Base-by-base conservation (phyloP, 2,329 filamentous ascomycete genomes). In the Scortechinia acanthostroma region DNA sequence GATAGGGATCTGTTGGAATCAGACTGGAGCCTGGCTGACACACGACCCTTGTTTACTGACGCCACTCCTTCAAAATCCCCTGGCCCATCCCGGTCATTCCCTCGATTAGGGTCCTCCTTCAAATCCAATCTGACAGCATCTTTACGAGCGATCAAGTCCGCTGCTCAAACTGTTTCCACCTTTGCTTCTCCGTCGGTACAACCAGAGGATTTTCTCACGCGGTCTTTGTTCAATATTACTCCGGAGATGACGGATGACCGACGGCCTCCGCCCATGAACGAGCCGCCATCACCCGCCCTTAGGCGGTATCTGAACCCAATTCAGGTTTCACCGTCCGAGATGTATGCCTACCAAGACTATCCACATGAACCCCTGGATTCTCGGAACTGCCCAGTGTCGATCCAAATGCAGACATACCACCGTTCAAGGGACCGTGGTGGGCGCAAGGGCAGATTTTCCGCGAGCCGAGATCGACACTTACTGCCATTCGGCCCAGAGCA, bases 111-210 rank as follows among this genome's bases (percentile, higher is more conserved):
- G 43, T 65, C 64, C 16, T 72, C 69, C 2, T 77, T 83, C 62
- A 80, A 76, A 49, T 83, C 79, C 1, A 83, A 83, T 48, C 63
- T 83, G 37, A 83, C 78, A 0, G 74, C 77, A 2, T 83, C 79
- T 0, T 58, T 83, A 17, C 73, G 77, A 48, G 77, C 75, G 3
- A 69, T 83, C 43, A 80, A 76, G 58, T 74, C 74, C 4, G 76
- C 76, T 1, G 77, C 77, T 10, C 77, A 74, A 46, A 77, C 75
- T 0, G 74, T 83, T 37, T 79, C 77, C 4, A 76, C 76, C 44
- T 74, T 81, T 50, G 70, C 74, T 15, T 69, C 72, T 19, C 63
- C 62, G 28, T 63, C 64, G 15, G 63, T 75, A 21, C 75, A 73
- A 43, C 70, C 74, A 1, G 76, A 82, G 49, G 76, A 80, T 49